phyloP scores from a whole-genome alignment of 2,329 filamentous ascomycete species.

The Monosporascus cannonballus region DNA sequence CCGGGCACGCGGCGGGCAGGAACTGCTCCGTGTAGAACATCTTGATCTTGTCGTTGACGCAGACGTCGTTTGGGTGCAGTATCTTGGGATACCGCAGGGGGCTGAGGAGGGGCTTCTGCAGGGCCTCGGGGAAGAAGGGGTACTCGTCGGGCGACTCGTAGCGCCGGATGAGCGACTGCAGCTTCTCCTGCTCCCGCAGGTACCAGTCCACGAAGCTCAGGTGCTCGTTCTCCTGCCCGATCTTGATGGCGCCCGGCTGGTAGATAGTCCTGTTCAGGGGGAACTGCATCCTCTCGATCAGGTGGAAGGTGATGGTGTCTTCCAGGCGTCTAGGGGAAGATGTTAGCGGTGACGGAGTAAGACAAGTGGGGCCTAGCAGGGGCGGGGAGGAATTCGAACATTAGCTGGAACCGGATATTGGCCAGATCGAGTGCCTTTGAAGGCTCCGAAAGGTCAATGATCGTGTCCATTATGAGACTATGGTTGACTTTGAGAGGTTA shows the following conservation, averaged over 20 bases:
- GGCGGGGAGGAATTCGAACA: slow-evolving; percentile 49
- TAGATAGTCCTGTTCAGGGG: slow-evolving; percentile 89
- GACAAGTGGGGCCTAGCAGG: background rate
- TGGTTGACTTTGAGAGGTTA: background rate
- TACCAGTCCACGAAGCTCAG: slow-evolving; percentile 94
- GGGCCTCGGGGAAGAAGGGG: slow-evolving; percentile 83
- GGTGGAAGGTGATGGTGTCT: slow-evolving; percentile 94
- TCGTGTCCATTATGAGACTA: slow-evolving; percentile 66
- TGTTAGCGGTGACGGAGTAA: slow-evolving; percentile 5
- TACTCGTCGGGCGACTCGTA: slow-evolving; percentile 97
- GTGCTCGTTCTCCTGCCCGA: slow-evolving; percentile 44
- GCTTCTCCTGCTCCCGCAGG: slow-evolving; percentile 77
- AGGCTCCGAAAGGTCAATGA: slow-evolving; percentile 81
- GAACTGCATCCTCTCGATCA: slow-evolving; percentile 98
- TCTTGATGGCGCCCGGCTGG: slow-evolving; percentile 66
- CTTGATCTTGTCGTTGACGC: slow-evolving; percentile 85
- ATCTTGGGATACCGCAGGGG: slow-evolving; percentile 84
- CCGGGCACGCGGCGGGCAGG: slow-evolving; percentile 75
- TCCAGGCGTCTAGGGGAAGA: slow-evolving; percentile 68
- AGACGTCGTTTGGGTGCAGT: slow-evolving; percentile 81
- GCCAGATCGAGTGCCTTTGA: slow-evolving; percentile 80
- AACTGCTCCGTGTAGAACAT: slow-evolving; percentile 76
- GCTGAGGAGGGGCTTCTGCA: slow-evolving; percentile 77
- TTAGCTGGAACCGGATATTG: slow-evolving; percentile 89
- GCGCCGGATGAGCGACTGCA: slow-evolving; percentile 89